Conservation (phyloP, 345 rosid species). For the Populus alba region DNA sequence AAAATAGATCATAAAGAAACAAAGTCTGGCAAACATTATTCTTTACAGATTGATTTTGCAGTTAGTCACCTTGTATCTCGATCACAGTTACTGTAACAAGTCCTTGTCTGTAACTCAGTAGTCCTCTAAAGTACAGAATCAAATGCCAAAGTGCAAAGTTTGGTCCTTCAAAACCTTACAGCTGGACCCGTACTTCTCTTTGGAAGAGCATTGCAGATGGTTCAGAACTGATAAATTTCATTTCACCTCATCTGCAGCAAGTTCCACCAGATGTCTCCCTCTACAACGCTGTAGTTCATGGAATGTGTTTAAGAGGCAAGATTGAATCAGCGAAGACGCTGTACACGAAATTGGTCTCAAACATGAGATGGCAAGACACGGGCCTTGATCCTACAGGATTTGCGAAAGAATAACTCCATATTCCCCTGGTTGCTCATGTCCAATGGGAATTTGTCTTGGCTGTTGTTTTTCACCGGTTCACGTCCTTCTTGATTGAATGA, state of each 20-base stretch:
- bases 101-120: not conserved
- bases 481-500: not conserved
- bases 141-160: not conserved
- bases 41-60: too few species aligned
- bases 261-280: conserved; percentile 58
- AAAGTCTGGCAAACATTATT: too few species aligned
- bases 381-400: conserved; percentile 71
- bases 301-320: conserved; percentile 68
- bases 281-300: conserved; percentile 66
- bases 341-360: conserved; percentile 56
- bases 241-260: conserved; percentile 22
- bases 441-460: not conserved
- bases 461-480: not conserved
- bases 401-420: conserved; percentile 17
- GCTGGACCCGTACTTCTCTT: not conserved
- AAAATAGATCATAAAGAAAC: too few species aligned
- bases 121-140: not conserved
- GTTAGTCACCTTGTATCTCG: too few species aligned
- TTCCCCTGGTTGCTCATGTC: too few species aligned
- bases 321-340: conserved; percentile 55
- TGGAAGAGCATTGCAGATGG: not conserved
- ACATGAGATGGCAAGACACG: conserved; percentile 66
- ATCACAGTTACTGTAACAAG: too few species aligned
- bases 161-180: too few species aligned
- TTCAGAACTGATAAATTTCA: not conserved